These are phyloP conservation scores for Aspergillus brasiliensis DNA, from an alignment of 2,329 filamentous ascomycete genomes.

Conservation along the genomic window DNA sequence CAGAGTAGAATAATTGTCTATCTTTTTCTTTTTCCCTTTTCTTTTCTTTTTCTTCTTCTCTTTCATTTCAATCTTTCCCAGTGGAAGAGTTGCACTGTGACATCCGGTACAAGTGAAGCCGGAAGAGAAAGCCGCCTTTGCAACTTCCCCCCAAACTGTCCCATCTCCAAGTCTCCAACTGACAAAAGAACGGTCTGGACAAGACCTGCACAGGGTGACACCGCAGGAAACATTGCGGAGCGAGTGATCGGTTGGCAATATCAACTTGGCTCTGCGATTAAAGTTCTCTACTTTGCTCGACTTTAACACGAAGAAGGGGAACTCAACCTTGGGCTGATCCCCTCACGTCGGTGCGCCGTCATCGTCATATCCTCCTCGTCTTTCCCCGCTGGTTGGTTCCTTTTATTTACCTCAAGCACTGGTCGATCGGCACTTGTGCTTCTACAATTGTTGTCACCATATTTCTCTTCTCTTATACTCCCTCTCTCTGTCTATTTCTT, in stretches of 20 bases:
- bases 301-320: neutral
- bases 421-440: neutral
- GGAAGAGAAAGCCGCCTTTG: neutral
- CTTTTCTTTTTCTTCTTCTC: too few relatives aligned
- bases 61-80: too few relatives aligned
- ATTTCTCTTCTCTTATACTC: conserved; percentile 5
- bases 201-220: conserved; percentile 4
- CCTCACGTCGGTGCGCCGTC: conserved; percentile 12
- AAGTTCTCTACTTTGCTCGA: neutral
- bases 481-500: neutral
- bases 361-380: neutral
- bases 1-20: too few relatives aligned
- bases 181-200: conserved; percentile 6
- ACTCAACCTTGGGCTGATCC: conserved; percentile 3
- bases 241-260: neutral
- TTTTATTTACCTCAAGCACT: neutral
- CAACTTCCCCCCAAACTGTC: neutral
- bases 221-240: neutral
- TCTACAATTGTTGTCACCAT: conserved; percentile 1
- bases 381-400: neutral
- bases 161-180: neutral
- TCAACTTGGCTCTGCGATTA: neutral
- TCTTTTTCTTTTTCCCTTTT: too few relatives aligned
- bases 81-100: too few relatives aligned
- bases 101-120: neutral